phyloP scores from a whole-genome alignment of 2,329 filamentous ascomycete species.

The Ceratocystis destructans region DNA sequence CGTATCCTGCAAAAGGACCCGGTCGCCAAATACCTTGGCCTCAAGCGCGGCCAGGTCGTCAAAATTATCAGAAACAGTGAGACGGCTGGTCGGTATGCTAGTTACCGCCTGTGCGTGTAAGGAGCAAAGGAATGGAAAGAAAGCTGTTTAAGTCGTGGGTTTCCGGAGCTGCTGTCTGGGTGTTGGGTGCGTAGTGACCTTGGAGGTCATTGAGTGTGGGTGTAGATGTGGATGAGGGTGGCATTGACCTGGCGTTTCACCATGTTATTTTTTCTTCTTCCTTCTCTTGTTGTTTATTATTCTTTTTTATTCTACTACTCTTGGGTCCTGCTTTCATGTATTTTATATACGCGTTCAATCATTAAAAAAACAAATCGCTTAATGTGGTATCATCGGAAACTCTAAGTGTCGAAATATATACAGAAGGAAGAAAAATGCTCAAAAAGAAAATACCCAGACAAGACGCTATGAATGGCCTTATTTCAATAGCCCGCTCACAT shows the following conservation, averaged over 20 bases:
- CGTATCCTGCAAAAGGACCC: conserved; percentile 85
- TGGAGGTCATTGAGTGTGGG: background rate
- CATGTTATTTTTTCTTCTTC: conserved; percentile 10
- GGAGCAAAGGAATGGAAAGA: background rate
- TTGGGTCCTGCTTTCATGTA: background rate
- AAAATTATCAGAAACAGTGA: conserved; percentile 96
- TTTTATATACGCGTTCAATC: conserved; percentile 1
- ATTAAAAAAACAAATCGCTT: conserved; percentile 16
- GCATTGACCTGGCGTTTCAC: conserved; percentile 17
- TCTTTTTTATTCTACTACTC: conserved; percentile 2
- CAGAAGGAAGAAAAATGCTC: conserved; percentile 8
- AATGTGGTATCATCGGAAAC: conserved; percentile 18
- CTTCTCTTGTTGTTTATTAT: conserved; percentile 13
- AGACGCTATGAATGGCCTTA: conserved; percentile 17
- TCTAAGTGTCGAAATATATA: background rate
- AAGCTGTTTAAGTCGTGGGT: background rate
- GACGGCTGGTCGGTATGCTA: conserved; percentile 91
- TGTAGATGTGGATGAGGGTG: background rate
- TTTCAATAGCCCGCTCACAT: conserved; percentile 31
- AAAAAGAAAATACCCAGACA: background rate
- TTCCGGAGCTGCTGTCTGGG: background rate
- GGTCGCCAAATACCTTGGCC: conserved; percentile 78
- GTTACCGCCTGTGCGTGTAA: conserved; percentile 63
- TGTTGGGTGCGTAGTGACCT: background rate
- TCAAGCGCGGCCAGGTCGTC: conserved; percentile 85